Evolutionary conservation across 768 basidiomycete genomes (phyloP).

Genomic region (Leucocoprinus sp.): DNA sequence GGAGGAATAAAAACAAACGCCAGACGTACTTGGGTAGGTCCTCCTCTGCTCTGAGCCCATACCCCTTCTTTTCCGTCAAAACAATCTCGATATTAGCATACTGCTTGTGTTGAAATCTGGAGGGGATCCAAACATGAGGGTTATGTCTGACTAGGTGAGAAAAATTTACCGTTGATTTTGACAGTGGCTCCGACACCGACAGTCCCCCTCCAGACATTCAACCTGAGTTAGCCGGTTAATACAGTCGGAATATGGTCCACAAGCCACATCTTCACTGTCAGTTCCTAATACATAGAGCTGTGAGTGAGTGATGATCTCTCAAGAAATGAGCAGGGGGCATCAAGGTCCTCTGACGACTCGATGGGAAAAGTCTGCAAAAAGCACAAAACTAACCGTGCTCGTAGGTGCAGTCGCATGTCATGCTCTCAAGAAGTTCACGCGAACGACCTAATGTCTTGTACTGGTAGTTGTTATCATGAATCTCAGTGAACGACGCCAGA

Average conservation of each 20-base stretch:
- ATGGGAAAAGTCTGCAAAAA: not conserved
- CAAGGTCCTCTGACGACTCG: conserved; percentile 4
- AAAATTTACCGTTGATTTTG: conserved; percentile 82
- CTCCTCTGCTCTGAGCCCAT: conserved; percentile 72
- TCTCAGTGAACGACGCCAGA: conserved; percentile 60
- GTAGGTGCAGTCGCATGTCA: conserved; percentile 90
- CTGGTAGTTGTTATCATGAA: conserved; percentile 79
- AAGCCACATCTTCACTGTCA: conserved; percentile 59
- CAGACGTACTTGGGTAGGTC: conserved; percentile 55
- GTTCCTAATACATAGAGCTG: conserved; percentile 35
- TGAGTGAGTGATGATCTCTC: conserved; percentile 13
- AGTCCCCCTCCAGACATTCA: conserved; percentile 88
- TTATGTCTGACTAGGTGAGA: conserved; percentile 6
- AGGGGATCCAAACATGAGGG: conserved; percentile 9
- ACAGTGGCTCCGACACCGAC: conserved; percentile 73
- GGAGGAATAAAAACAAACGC: not conserved
- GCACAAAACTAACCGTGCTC: conserved; percentile 61
- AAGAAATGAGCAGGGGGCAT: not conserved
- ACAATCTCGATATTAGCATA: conserved; percentile 89
- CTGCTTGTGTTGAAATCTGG: conserved; percentile 79
- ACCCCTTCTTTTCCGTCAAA: conserved; percentile 92
- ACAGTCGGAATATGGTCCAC: conserved; percentile 85
- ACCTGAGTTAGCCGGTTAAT: conserved; percentile 97
- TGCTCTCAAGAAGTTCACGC: conserved; percentile 83
- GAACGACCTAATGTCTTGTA: conserved; percentile 80